Conservation (phyloP, 192 early-diverging fungal species). For the Phlyctochytrium arcticum region DNA sequence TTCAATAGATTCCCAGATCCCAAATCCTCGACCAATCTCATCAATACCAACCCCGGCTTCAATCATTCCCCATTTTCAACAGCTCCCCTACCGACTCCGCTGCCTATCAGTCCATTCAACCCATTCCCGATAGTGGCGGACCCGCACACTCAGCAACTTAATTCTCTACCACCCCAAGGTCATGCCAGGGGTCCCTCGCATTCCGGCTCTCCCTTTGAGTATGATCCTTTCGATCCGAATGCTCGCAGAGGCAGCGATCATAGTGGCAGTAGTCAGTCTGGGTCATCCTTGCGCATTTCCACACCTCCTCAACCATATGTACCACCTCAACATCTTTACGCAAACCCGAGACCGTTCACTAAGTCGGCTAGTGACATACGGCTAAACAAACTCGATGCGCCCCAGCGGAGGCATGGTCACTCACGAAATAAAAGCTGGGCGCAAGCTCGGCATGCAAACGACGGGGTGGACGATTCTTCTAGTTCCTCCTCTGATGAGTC, state of each 20-base stretch:
- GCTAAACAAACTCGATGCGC: constrained; percentile 6
- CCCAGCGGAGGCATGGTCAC: constrained; percentile 12
- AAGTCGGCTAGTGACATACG: constrained; percentile 19
- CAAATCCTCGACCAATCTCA: too few relatives aligned
- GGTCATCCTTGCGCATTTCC: too few relatives aligned
- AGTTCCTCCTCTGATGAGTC: too few relatives aligned
- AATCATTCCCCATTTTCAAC: too few relatives aligned
- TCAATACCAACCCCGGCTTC: too few relatives aligned
- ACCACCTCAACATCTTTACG: constrained; percentile 3
- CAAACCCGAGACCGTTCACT: background rate
- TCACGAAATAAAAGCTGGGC: constrained; percentile 25
- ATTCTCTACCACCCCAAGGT: background rate
- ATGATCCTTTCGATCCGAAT: constrained; percentile 2
- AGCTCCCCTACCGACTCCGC: too few relatives aligned
- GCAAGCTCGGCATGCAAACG: background rate
- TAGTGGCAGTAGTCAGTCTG: too few relatives aligned
- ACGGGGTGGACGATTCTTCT: too few relatives aligned
- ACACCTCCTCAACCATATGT: too few relatives aligned
- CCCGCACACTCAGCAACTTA: background rate
- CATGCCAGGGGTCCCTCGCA: background rate
- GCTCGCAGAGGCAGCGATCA: constrained; percentile 1
- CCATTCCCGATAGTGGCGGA: too few relatives aligned
- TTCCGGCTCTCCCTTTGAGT: background rate
- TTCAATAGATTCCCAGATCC: too few relatives aligned
- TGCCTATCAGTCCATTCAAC: too few relatives aligned